Evolutionary conservation across 2,329 filamentous ascomycete species (phyloP), one percentile per base, ranked within the genome.

Genomic region (Colletotrichum eremochloae): DNA sequence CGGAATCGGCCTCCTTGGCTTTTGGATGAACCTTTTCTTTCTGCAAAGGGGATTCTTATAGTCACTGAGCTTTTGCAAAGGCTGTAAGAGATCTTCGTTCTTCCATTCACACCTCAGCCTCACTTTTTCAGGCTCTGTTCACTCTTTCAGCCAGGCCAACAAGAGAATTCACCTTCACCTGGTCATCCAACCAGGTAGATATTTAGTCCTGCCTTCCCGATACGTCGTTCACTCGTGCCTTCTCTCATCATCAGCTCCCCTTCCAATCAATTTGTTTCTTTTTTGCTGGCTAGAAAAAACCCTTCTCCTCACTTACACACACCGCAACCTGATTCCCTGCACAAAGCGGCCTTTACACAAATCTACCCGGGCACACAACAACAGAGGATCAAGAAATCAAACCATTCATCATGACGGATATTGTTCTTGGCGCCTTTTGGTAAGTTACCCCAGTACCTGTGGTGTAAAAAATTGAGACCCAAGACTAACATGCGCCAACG

Each of bases 371-470:
- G 58, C 3, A 31, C 5, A 24, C 20, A 53, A 31, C 0, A 36
- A 36, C 55, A 56, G 18, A 15, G 9, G n/a, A 24, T 24, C 46
- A 48, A 48, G 9, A 20, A 48, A 24, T 5, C 9, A 15, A 52
- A 7, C 4, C 24, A 18, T 33, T 15, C 38, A 42, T n/a, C n/a
- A 72, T 72, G 53, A 40, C 56, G 18, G 31, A 55, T 7, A 12
- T 46, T 1, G 15, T 63, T 14, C 62, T 71, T 15, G 42, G 48
- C 24, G 48, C 24, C 9, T 31, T 71, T 18, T 67, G 61, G 71
- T 73, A 40, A 67, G 67, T 67, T 5, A n/a, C 12, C 18, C 36
- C 2, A 4, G 38, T 15, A 5, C 24, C 3, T 29, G 14, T 9
- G 2, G 3, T 3, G 14, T 14, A 24, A 12, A n/a, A 15, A 65